Evolutionary conservation across 2,329 filamentous ascomycete species (phyloP).

Genomic region (Apiospora pterosperma): DNA sequence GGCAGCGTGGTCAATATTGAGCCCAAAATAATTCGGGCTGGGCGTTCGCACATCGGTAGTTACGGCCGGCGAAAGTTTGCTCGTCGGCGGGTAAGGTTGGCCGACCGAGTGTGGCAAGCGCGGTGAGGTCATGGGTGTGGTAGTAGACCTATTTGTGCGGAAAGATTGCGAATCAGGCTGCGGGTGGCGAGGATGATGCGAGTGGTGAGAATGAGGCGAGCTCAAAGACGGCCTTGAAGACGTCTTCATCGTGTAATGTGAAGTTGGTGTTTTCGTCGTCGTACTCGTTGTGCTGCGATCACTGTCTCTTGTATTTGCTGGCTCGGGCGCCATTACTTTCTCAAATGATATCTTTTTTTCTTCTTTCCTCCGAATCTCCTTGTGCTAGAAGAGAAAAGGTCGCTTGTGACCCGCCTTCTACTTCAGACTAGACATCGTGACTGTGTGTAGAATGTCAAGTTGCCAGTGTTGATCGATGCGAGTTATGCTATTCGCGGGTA

Average conservation of each 20-base stretch:
- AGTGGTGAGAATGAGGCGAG: conserved; percentile 24
- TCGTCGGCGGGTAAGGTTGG: conserved; percentile 46
- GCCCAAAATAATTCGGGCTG: conserved; percentile 86
- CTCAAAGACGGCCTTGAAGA: conserved; percentile 24
- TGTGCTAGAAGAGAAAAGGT: not conserved
- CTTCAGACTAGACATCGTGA: not conserved
- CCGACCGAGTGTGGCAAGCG: conserved; percentile 51
- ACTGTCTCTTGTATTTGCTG: not conserved
- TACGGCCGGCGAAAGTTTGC: conserved; percentile 41
- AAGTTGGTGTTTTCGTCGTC: conserved; percentile 9
- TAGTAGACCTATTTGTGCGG: conserved; percentile 33
- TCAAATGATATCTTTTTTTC: not conserved
- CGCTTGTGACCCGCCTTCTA: not conserved
- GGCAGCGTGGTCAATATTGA: conserved; percentile 59
- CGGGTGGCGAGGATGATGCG: conserved; percentile 27
- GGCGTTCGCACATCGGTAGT: conserved; percentile 41
- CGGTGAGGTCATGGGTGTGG: conserved; percentile 52
- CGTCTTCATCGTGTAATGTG: conserved; percentile 33
- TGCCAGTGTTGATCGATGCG: not conserved
- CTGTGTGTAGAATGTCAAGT: not conserved
- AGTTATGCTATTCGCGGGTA: not conserved
- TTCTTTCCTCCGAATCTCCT: not conserved
- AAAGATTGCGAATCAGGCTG: conserved; percentile 32
- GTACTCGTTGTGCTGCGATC: not conserved
- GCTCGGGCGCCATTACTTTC: not conserved